Evolutionary conservation across 164 flowering plant species (phyloP), one percentile per base, ranked within the genome.

Genomic region (Liquidambar formosana): DNA sequence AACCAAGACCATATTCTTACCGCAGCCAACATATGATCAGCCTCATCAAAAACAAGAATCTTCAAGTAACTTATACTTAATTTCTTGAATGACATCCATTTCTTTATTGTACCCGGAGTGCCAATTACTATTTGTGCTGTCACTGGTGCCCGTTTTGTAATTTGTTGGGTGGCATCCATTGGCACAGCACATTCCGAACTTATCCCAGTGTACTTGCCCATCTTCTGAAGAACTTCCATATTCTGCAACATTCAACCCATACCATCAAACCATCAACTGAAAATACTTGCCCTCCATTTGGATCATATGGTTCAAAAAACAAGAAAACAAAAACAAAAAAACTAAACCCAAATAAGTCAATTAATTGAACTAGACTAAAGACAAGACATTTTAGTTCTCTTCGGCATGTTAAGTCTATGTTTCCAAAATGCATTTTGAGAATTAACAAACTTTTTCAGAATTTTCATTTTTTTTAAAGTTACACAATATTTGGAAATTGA

Each of bases 21-120:
- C 93, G 87, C 93, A 8, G 88, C 96, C 64, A 96, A 76, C 99
- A 96, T 96, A 72, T 90, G 97, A 80, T 96, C 99, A 70, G 99
- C 99, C 75, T 96, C 99, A 66, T 96, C 99, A 78, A 90, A 96
- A 26, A 96, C 99, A 69, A 96, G 91, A 71, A 96, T 86, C 83
- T 86, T 91, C 80, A 96, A 47, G 43, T 63, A 61, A 25, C 71
- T 65, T 3, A 76, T 33, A 43, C 89, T 77, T 69, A 96, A 70
- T 68, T 93, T 91, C 81, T 53, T 88, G 0, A 18, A 52, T 0
- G 81, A 47, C 73, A 91, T 78, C 90, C 90, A 91, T 51, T 78
- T 90, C 76, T 81, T 84, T 3, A 90, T 78, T 0, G 98, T 95
- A 8, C 98, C 99, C 26, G 99, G 97, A 14, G 99, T 96, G 4